These are phyloP conservation scores for Blastocladiella emersonii DNA, from an alignment of 371 early-diverging fungal genomes.

Conservation along the genomic window DNA sequence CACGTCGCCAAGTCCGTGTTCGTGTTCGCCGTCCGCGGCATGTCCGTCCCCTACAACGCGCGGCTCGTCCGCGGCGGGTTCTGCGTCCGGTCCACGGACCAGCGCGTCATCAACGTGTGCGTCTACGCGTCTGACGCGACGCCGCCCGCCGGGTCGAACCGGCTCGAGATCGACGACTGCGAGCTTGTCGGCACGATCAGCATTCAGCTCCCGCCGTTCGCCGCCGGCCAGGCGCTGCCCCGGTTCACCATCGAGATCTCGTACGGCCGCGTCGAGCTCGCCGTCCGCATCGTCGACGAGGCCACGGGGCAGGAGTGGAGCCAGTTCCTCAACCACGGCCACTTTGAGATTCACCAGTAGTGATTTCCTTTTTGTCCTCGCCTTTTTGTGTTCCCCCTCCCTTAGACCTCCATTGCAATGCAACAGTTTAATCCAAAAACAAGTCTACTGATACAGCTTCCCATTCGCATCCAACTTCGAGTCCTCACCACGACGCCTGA, in stretches of 20 bases:
- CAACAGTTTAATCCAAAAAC: too few species aligned
- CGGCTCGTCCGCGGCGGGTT: background rate
- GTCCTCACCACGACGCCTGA: too few species aligned
- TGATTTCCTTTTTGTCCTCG: too few species aligned
- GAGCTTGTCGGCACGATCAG: background rate
- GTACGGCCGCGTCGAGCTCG: slow-evolving; percentile 3
- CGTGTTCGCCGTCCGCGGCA: background rate
- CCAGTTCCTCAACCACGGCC: background rate
- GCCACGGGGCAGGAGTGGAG: background rate
- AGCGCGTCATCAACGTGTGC: background rate
- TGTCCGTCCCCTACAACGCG: background rate
- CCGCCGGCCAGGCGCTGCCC: background rate
- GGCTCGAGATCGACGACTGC: background rate
- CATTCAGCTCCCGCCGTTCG: background rate
- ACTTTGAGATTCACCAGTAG: too few species aligned
- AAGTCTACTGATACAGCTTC: too few species aligned
- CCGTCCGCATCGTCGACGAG: background rate
- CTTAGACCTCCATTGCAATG: too few species aligned
- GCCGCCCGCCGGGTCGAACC: background rate
- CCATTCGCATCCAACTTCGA: too few species aligned
- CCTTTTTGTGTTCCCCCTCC: too few species aligned
- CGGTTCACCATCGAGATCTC: slow-evolving; percentile 1
- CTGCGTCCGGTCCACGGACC: background rate
- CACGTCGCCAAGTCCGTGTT: background rate
- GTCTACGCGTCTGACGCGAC: background rate